Base-by-base conservation (phyloP, 2,329 filamentous ascomycete species). In the Fusarium sp. region DNA sequence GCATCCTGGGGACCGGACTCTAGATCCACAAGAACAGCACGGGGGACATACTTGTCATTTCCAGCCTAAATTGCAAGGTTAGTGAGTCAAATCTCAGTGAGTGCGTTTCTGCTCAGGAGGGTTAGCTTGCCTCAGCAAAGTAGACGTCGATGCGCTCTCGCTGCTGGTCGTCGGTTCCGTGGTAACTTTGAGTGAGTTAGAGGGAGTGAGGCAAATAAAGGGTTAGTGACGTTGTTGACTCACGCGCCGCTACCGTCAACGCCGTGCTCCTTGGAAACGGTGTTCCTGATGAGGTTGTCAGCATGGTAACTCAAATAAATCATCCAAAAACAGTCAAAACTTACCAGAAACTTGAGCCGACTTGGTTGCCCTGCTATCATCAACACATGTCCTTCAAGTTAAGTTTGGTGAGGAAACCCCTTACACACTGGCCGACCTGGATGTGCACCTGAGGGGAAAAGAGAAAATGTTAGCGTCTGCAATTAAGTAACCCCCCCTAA, bases 111-210 rank as follows among this genome's bases (percentile, higher is more conserved):
- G 25, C 7, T 19, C 32, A n/a, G 76, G 44, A 20, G 25, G 10
- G 10, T 19, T 33, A n/a, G 76, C 80, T 59, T 78, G 85, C 84
- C 82, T 87, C 84, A 78, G 97, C 94, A 90, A 98, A 97, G 90
- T 98, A 97, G 83, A 98, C 95, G 84, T 94, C 98, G 94, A 98
- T 97, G 80, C 96, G 94, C 91, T 99, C 96, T 76, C 97, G 90
- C 88, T 98, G 96, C 81, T 97, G 93, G 83, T 98, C 95, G 45
- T 95, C 97, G 75, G 92, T 94, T 80, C 96, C 96, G 83, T 95
- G 96, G 90, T 98, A 68, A 57, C 65, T 68, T 48, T 20, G 6
- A 22, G 32, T 20, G 39, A 15, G 40, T 66, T 62, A 69, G 60
- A 40, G 23, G 13, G 25, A 27, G 39, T 25, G 37, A 33, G 40